These are phyloP conservation scores for Kwoniella botswanensis DNA, from an alignment of 768 basidiomycete genomes.

Conservation along the genomic window DNA sequence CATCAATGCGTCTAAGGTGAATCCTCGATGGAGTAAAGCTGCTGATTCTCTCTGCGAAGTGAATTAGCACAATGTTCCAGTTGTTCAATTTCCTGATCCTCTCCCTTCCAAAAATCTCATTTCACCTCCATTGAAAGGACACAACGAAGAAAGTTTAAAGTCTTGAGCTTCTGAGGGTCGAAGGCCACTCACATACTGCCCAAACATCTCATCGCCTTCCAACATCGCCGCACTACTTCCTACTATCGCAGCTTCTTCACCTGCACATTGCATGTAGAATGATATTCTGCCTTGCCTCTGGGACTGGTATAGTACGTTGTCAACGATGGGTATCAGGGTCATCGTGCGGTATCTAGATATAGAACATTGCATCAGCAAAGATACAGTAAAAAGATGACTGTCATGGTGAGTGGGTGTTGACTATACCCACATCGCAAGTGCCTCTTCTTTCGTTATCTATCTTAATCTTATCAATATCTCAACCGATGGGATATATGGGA, in stretches of 20 bases:
- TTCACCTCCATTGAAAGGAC: too few species aligned
- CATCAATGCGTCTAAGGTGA: conserved; percentile 79
- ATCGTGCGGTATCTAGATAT: conserved; percentile 52
- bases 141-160: too few species aligned
- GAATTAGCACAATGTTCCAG: too few species aligned
- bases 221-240: conserved; percentile 87
- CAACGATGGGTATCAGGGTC: conserved; percentile 68
- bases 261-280: conserved; percentile 66
- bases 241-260: conserved; percentile 88
- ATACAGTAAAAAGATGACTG: too few species aligned
- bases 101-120: too few species aligned
- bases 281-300: conserved; percentile 79
- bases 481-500: too few species aligned
- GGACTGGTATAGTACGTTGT: conserved; percentile 86
- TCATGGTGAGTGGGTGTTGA: too few species aligned
- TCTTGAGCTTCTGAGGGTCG: too few species aligned
- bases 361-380: too few species aligned
- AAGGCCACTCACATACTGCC: conserved; percentile 74
- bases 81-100: too few species aligned
- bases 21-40: conserved; percentile 86
- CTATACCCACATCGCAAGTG: conserved; percentile 67
- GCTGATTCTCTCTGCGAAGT: conserved; percentile 60
- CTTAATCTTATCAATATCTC: conserved; percentile 4
- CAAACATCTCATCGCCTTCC: conserved; percentile 85
- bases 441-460: conserved; percentile 48